Evolutionary conservation across 2,329 filamentous ascomycete species (phyloP).

Genomic region (Verticillium nonalfalfae): DNA sequence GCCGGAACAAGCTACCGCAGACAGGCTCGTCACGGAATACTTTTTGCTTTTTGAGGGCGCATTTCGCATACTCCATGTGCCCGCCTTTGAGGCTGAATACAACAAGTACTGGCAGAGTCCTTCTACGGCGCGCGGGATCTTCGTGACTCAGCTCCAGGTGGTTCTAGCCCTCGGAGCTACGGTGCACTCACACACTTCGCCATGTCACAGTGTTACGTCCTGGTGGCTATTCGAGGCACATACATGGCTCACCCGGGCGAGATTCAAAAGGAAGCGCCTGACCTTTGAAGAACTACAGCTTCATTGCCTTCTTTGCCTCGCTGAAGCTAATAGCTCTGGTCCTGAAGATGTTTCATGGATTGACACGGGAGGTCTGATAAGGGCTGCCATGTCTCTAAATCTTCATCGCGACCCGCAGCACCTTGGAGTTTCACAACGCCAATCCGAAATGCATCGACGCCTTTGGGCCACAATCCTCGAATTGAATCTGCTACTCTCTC

Average conservation of each 20-base stretch:
- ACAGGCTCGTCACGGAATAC: conserved; percentile 45
- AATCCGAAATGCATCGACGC: conserved; percentile 34
- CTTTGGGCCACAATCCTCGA: conserved; percentile 51
- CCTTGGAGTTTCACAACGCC: conserved; percentile 6
- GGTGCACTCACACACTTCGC: conserved; percentile 30
- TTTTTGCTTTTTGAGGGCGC: conserved; percentile 49
- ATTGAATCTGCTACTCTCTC: conserved; percentile 41
- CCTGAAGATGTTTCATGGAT: conserved; percentile 46
- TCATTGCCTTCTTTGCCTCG: conserved; percentile 42
- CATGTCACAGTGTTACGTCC: conserved; percentile 31
- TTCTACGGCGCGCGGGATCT: conserved; percentile 28
- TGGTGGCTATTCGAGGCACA: conserved; percentile 48
- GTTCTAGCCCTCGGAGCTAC: conserved; percentile 43
- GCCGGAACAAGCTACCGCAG: conserved; percentile 31
- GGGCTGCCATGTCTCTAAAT: conserved; percentile 49
- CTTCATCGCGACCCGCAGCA: conserved; percentile 48
- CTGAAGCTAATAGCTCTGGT: conserved; percentile 37
- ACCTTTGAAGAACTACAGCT: conserved; percentile 42
- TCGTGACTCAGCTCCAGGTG: conserved; percentile 45
- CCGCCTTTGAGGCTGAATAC: conserved; percentile 49
- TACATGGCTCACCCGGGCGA: conserved; percentile 37
- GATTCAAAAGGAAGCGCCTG: conserved; percentile 36
- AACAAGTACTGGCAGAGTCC: conserved; percentile 38
- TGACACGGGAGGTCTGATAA: conserved; percentile 37
- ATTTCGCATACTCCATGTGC: conserved; percentile 49